Evolutionary conservation across 345 rosid species (phyloP).

Genomic region (Lagerstroemia speciosa): DNA sequence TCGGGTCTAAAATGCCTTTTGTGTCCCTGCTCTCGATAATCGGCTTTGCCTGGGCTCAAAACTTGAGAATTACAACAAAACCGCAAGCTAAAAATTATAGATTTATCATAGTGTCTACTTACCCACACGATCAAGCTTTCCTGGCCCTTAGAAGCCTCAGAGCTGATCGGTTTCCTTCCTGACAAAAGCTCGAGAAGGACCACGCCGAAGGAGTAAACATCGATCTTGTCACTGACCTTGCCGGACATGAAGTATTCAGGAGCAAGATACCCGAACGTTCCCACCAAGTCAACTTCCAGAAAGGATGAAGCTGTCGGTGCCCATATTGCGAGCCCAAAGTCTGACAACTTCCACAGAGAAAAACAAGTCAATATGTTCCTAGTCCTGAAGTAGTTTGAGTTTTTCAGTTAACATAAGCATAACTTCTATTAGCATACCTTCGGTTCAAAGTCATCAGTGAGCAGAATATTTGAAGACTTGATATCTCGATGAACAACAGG

Average conservation of each 20-base stretch:
- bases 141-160: constrained; percentile 47
- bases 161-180: constrained; percentile 65
- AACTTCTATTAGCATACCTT: no score
- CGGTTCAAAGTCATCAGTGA: constrained; percentile 58
- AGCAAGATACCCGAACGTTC: constrained; percentile 96
- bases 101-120: constrained; percentile 18
- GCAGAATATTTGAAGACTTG: constrained; percentile 87
- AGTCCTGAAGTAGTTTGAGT: background rate
- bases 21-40: constrained; percentile 46
- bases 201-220: constrained; percentile 88
- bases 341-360: constrained; percentile 49
- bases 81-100: background rate
- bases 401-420: no score
- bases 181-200: constrained; percentile 81
- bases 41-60: constrained; percentile 61
- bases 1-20: constrained; percentile 54
- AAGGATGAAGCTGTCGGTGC: constrained; percentile 56
- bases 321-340: constrained; percentile 89
- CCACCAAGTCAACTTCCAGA: constrained; percentile 57
- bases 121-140: constrained; percentile 97
- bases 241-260: constrained; percentile 98
- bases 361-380: background rate
- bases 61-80: background rate
- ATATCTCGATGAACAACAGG: constrained; percentile 90
- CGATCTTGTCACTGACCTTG: constrained; percentile 82